Base-by-base conservation (phyloP, 2,329 filamentous ascomycete species). In the Colletotrichum eremochloae region DNA sequence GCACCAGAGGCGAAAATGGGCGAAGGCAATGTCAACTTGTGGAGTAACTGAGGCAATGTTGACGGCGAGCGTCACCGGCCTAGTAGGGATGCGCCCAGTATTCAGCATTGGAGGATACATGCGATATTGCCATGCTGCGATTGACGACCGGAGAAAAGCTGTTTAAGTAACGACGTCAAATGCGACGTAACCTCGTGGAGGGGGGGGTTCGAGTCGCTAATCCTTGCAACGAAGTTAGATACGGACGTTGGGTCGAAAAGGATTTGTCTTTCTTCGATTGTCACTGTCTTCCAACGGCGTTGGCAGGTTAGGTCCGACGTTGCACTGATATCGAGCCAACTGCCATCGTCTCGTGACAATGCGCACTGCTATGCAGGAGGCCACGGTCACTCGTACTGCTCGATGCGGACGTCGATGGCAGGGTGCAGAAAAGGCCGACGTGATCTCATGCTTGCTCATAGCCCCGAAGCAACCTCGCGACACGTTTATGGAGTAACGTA, bases 401-500 rank as follows among this genome's bases (percentile, higher is more conserved):
- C 2, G 18, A 53, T 12, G 44, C 40, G 57, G 64, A 9, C 31
- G 12, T 36, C 33, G 38, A 18, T 15, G 67, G 31, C 53, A 58
- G 33, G 18, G 24, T 52, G 9, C 31, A 1, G 36, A 56, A 50
- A 53, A 6, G 48, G 20, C 40, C 40, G 31, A 56, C 36, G 24
- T 42, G 46, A 62, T n/a, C 62, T 71, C 63, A 24, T 36, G 55
- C 7, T 48, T 38, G 14, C 65, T 68, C 69, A 58, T 72, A 58
- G 52, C 50, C 58, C 29, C 29, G 24, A 38, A 48, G 42, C n/a
- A 48, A 36, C 42, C 33, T 71, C 12, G 53, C 69, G 48, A 64
- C 55, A 67, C 66, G 48, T 64, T 38, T 56, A 29, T 50, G 60
- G 65, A 61, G 70, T 65, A 72, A 70, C 70, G 38, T 65, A 61